Evolutionary conservation across 805 yeast genomes (phyloP), one percentile per base, ranked within the genome.

Genomic region (Teunomyces funiuensis): DNA sequence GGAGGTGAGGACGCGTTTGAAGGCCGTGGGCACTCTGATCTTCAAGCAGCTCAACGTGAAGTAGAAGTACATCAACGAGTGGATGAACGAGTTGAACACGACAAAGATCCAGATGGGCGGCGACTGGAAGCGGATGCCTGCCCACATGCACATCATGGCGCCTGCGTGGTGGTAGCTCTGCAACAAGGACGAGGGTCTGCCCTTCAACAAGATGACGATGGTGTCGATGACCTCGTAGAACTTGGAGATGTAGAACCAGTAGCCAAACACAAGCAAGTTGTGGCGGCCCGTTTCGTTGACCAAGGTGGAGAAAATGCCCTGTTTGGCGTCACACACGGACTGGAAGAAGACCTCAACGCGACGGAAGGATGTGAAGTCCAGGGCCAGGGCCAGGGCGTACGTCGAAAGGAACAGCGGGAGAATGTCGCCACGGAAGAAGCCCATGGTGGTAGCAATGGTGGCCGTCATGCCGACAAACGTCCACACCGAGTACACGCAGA

Each of bases 81-180:
- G 89, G 55, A 83, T 83, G 57, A 83, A 77, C n/a, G 88, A 82
- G 69, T 83, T 83, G 76, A 83, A 83, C 18, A 80, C 86, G 33
- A 83, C 88, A 63, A 83, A 83, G 53, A 83, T 80, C 89, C 89
- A 83, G 58, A 83, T 83, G 26, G 89, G 89, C 4, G 88, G 86
- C 10, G 86, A 75, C 39, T 76, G 77, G 61, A 66, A 83, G 43
- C 88, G 67, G 42, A 81, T 76, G 2, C 89, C 89, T 6, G 85
- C 77, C 88, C 88, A 83, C 89, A 83, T 83, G 45, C 86, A 82
- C 62, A 83, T 66, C 80, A 83, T 83, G 37, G 89, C 89, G 18
- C 89, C 89, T 4, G 88, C 77, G 59, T 83, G 89, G 58, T 83
- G 89, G 63, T 83, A 83, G 43, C 85, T 78, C 61, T 83, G 89